Evolutionary conservation across 1,284 basidiomycete species (phyloP).

Genomic region (Leccinum fallax): DNA sequence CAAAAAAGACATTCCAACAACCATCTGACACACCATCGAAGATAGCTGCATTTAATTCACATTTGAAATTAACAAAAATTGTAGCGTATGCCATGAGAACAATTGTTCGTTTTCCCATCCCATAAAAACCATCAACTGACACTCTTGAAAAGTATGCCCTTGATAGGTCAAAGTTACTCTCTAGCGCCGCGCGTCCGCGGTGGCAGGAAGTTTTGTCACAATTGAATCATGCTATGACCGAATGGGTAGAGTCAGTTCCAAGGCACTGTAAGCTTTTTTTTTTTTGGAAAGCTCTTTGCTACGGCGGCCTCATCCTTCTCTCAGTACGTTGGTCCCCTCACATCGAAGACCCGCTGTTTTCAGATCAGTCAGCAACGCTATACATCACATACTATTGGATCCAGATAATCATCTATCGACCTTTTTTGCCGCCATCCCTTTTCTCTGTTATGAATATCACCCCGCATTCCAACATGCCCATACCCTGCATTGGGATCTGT

Average conservation of each 20-base stretch:
- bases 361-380: constrained; percentile 70
- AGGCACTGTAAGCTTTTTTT: constrained; percentile 55
- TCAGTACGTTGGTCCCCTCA: constrained; percentile 71
- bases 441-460: constrained; percentile 25
- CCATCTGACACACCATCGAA: constrained; percentile 62
- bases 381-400: constrained; percentile 71
- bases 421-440: constrained; percentile 60
- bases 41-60: constrained; percentile 65
- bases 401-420: constrained; percentile 75
- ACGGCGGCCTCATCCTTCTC: constrained; percentile 2
- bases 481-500: constrained; percentile 65
- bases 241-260: constrained; percentile 75
- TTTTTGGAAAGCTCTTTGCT: not conserved
- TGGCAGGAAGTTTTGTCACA: constrained; percentile 69
- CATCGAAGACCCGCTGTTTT: constrained; percentile 53
- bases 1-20: constrained; percentile 57
- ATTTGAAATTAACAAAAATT: constrained; percentile 73
- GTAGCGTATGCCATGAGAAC: constrained; percentile 71
- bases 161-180: constrained; percentile 59
- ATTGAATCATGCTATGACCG: constrained; percentile 68
- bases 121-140: constrained; percentile 8
- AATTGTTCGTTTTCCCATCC: constrained; percentile 47
- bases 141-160: constrained; percentile 64
- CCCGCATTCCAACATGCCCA: constrained; percentile 35
- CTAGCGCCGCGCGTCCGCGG: constrained; percentile 50